Conservation (phyloP, 345 rosid genomes). For the Xanthoceras sorbifolium region DNA sequence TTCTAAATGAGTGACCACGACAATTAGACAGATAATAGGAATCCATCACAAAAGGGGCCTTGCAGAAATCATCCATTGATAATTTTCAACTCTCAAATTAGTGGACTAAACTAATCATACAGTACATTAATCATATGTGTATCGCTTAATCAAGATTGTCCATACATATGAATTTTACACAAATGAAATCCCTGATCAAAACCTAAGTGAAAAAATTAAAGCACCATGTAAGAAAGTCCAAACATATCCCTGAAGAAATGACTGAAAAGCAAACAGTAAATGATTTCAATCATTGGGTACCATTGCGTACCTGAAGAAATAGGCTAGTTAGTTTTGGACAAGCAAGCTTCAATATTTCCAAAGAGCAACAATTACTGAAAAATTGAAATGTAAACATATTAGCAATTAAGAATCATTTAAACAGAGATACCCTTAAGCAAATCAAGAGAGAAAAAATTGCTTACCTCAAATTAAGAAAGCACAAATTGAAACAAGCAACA, state of each 20-base stretch:
- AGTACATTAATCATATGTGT: not conserved
- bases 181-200: not conserved
- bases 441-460: not conserved
- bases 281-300: not conserved
- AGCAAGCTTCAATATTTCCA: constrained; percentile 78
- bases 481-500: constrained; percentile 67
- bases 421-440: not conserved
- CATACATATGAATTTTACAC: not conserved
- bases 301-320: constrained; percentile 69
- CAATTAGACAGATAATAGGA: not conserved
- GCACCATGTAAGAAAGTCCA: not conserved
- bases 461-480: constrained; percentile 83
- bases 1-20: not conserved
- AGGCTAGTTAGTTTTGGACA: constrained; percentile 89
- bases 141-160: not conserved
- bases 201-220: not conserved
- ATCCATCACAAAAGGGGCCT: not conserved
- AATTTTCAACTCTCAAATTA: not conserved
- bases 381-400: constrained; percentile 9
- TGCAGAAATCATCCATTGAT: not conserved
- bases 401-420: constrained; percentile 9
- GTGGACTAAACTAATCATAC: not conserved
- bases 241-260: not conserved
- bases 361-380: constrained; percentile 78
- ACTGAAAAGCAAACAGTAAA: not conserved